These are phyloP conservation scores for Filobasidium wieringae DNA, from an alignment of 768 basidiomycete genomes.

Conservation along the genomic window DNA sequence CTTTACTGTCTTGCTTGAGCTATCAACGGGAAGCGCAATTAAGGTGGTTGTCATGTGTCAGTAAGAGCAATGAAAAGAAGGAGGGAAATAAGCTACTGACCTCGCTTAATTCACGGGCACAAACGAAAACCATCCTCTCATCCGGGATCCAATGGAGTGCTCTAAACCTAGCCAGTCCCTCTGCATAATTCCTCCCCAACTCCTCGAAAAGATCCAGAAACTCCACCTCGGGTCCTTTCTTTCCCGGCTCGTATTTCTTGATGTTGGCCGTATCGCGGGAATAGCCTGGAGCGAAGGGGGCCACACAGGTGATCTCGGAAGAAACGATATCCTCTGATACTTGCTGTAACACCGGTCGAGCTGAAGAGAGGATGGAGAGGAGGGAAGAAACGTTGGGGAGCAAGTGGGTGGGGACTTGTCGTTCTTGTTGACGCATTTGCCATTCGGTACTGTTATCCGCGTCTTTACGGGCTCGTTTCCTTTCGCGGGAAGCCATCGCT, in stretches of 20 bases:
- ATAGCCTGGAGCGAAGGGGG: background rate
- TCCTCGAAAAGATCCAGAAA: background rate
- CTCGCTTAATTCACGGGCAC: background rate
- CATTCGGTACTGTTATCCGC: background rate
- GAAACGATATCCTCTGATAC: background rate
- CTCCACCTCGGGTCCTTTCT: background rate
- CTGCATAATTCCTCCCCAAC: background rate
- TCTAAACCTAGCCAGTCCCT: background rate
- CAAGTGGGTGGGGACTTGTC: background rate
- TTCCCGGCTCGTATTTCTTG: background rate
- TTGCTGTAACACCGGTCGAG: background rate
- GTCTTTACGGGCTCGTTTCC: background rate
- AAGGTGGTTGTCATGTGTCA: background rate
- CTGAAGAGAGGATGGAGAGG: background rate
- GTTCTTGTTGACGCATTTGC: background rate
- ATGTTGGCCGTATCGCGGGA: background rate
- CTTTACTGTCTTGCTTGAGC: background rate
- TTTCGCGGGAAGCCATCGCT: background rate
- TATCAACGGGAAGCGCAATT: background rate
- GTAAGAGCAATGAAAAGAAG: too few species aligned
- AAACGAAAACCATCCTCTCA: background rate
- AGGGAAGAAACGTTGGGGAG: background rate
- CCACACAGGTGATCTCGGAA: background rate
- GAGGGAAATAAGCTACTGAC: too few species aligned
- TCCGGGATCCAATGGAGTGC: background rate